Conservation (phyloP, 495 filamentous ascomycete species). For the Aspergillus incahuasiensis region DNA sequence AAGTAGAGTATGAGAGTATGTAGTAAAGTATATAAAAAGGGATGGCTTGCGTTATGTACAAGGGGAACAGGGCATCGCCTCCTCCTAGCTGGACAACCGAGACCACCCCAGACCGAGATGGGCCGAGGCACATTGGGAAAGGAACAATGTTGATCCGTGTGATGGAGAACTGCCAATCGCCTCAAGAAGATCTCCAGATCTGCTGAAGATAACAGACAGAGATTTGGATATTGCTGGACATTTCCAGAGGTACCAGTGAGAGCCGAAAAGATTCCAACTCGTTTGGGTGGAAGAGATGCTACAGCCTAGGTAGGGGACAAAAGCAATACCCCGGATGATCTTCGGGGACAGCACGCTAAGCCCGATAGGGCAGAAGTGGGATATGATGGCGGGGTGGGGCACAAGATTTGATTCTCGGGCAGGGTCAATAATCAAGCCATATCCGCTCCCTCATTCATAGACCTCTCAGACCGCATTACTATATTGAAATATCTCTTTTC, state of each 20-base stretch:
- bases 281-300: too few species aligned
- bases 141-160: constrained; percentile 9
- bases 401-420: background rate
- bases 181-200: too few species aligned
- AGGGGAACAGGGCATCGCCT: background rate
- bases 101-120: background rate
- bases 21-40: background rate
- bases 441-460: background rate
- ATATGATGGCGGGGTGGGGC: constrained; percentile 1
- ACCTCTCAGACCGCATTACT: too few species aligned
- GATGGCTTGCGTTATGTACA: background rate
- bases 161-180: background rate
- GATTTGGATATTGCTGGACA: background rate
- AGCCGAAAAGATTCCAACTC: too few species aligned
- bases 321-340: background rate
- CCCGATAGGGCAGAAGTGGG: constrained; percentile 15
- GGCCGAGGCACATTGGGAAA: constrained; percentile 21
- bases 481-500: too few species aligned
- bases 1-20: background rate
- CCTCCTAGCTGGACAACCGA: background rate
- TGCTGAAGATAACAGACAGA: too few species aligned
- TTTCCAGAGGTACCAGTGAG: background rate
- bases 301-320: too few species aligned
- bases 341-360: constrained; percentile 8
- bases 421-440: background rate